Conservation (phyloP, 2,329 filamentous ascomycete genomes). For the Ceratocystis variospora region DNA sequence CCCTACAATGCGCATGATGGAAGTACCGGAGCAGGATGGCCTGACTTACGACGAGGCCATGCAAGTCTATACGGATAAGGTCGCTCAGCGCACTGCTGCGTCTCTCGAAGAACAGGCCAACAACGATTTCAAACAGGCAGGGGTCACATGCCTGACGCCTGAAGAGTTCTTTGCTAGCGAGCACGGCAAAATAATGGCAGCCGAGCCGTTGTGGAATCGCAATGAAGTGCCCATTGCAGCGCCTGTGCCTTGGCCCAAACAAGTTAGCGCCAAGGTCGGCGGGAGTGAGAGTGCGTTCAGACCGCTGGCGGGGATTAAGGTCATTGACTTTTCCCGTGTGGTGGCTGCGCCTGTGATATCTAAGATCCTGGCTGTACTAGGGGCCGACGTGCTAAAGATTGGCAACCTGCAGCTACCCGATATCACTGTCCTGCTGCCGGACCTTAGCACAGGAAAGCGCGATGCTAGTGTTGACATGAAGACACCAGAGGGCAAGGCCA, state of each 20-base stretch:
- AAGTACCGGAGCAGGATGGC: conserved; percentile 18
- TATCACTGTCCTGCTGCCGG: conserved; percentile 58
- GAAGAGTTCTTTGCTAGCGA: conserved; percentile 23
- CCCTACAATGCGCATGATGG: conserved; percentile 19
- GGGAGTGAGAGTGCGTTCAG: conserved; percentile 19
- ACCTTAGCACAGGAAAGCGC: conserved; percentile 59
- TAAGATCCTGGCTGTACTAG: conserved; percentile 59
- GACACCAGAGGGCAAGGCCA: conserved; percentile 34
- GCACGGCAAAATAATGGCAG: conserved; percentile 22
- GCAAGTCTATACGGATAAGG: conserved; percentile 20
- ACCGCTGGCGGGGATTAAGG: conserved; percentile 48
- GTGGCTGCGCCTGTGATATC: conserved; percentile 64
- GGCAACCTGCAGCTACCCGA: conserved; percentile 55
- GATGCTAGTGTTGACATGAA: conserved; percentile 51
- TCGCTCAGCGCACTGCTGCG: conserved; percentile 20
- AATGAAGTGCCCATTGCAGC: conserved; percentile 18
- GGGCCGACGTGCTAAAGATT: conserved; percentile 59
- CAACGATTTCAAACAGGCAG: conserved; percentile 23
- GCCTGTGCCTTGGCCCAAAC: conserved; percentile 17
- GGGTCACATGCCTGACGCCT: conserved; percentile 23
- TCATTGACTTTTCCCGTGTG: conserved; percentile 61
- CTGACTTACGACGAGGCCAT: conserved; percentile 22
- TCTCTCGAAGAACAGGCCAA: conserved; percentile 22
- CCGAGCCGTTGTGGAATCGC: conserved; percentile 20
- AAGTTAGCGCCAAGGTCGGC: not conserved